Conservation (phyloP, 176 grass and related monocot species). For the Cenchrus purpureus region DNA sequence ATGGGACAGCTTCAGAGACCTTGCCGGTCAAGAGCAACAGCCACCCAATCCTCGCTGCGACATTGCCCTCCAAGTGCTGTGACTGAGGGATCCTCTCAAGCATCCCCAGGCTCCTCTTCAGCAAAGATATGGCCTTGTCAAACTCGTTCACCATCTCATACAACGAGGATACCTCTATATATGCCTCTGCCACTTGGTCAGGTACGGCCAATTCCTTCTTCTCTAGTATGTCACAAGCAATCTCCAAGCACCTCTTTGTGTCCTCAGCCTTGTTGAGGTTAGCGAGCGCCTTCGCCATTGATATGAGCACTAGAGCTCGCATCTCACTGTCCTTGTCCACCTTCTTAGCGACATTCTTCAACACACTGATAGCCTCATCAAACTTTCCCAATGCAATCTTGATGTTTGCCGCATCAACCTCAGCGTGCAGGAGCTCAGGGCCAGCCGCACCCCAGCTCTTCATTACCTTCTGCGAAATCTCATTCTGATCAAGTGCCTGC, state of each 20-base stretch:
- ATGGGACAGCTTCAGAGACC: conserved; percentile 62
- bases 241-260: conserved; percentile 75
- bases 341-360: conserved; percentile 54
- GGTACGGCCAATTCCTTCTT: conserved; percentile 63
- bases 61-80: conserved; percentile 87
- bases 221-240: conserved; percentile 66
- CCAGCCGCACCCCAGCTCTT: conserved; percentile 71
- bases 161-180: conserved; percentile 60
- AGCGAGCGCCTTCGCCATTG: conserved; percentile 80
- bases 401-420: conserved; percentile 83
- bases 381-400: conserved; percentile 83
- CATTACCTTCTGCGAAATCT: conserved; percentile 81
- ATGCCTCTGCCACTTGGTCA: conserved; percentile 67
- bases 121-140: conserved; percentile 72
- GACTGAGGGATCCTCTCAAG: conserved; percentile 86
- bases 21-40: conserved; percentile 83
- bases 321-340: conserved; percentile 62
- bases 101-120: conserved; percentile 81
- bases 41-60: conserved; percentile 78
- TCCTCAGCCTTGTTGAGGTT: conserved; percentile 69
- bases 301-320: conserved; percentile 78
- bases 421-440: conserved; percentile 64
- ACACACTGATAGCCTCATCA: conserved; percentile 64
- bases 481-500: conserved; percentile 76
- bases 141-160: conserved; percentile 83